Percentiles rank a stretch among this genome's conserved stretches.
These are phyloP conservation scores for Cryomyces minteri DNA, from an alignment of 495 filamentous ascomycete genomes.

Conservation along the genomic window DNA sequence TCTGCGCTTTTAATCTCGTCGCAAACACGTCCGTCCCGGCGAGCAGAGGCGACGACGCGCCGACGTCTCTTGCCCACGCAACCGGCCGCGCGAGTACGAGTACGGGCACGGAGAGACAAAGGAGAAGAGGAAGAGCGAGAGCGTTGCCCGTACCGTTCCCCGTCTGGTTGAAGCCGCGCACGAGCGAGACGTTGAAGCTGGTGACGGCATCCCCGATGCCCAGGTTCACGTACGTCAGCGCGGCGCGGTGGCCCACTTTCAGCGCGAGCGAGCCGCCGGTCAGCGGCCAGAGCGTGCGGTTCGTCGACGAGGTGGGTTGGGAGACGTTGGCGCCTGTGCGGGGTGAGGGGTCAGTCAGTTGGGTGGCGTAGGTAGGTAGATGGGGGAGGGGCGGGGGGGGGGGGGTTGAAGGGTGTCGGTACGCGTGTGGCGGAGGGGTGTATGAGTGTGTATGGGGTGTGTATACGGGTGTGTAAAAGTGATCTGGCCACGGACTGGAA, in stretches of 20 bases:
- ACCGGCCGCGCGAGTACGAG: conserved; percentile 18
- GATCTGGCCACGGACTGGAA: no score
- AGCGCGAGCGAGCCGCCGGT: conserved; percentile 34
- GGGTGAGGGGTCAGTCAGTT: no score
- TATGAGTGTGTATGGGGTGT: no score
- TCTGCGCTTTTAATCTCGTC: no score
- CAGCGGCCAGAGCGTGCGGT: conserved; percentile 44
- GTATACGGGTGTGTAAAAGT: no score
- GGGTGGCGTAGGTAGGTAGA: no score
- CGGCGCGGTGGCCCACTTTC: conserved; percentile 32
- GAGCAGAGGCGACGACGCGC: no score
- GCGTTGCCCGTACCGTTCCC: conserved; percentile 39
- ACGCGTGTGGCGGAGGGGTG: no score
- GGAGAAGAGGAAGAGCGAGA: no score
- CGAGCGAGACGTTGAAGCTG: conserved; percentile 41
- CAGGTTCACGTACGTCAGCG: conserved; percentile 43
- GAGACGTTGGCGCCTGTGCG: conserved; percentile 34
- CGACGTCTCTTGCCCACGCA: conserved; percentile 1
- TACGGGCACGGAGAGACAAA: conserved; percentile 37
- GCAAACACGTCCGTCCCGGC: no score
- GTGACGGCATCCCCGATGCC: conserved; percentile 38
- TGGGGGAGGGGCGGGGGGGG: no score
- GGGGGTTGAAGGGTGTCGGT: no score
- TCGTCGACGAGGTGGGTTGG: conserved; percentile 21
- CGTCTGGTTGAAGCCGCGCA: conserved; percentile 34